Conservation (phyloP, 352 stramenopile genomes). For the Elongisporangium senticosum region DNA sequence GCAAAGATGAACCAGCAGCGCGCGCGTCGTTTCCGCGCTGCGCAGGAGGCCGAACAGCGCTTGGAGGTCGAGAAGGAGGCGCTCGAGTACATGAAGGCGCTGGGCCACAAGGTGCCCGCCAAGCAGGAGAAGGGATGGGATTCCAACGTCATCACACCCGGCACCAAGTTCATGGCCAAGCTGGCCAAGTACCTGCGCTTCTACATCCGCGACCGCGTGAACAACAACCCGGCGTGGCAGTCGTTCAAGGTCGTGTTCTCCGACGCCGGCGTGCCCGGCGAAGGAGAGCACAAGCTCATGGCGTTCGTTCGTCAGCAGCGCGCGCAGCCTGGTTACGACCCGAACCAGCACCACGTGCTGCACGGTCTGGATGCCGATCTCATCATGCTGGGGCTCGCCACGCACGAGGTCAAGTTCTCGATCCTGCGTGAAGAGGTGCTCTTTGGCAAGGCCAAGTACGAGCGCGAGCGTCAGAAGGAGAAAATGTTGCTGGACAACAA, state of each 20-base stretch:
- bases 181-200: slow-evolving; percentile 88
- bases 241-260: slow-evolving; percentile 95
- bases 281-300: slow-evolving; percentile 99
- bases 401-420: slow-evolving; percentile 98
- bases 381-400: slow-evolving; percentile 99
- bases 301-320: slow-evolving; percentile 94
- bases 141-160: slow-evolving; percentile 99
- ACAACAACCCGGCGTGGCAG: slow-evolving; percentile 92
- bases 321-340: slow-evolving; percentile 94
- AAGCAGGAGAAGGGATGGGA: slow-evolving; percentile 92
- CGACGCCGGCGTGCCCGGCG: slow-evolving; percentile 95
- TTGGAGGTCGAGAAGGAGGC: slow-evolving; percentile 91
- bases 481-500: slow-evolving; percentile 71
- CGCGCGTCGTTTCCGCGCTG: slow-evolving; percentile 93
- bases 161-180: slow-evolving; percentile 97
- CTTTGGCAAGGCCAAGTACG: slow-evolving; percentile 81
- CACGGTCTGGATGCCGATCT: slow-evolving; percentile 99
- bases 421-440: slow-evolving; percentile 96
- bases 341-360: slow-evolving; percentile 96
- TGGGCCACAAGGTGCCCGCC: slow-evolving; percentile 75
- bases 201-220: slow-evolving; percentile 93
- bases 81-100: slow-evolving; percentile 87
- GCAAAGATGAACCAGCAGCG: slow-evolving; percentile 99
- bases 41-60: slow-evolving; percentile 93
- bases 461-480: slow-evolving; percentile 60